These are phyloP conservation scores for Didymella pinodella DNA, from an alignment of 2,329 filamentous ascomycete species.

Conservation along the genomic window DNA sequence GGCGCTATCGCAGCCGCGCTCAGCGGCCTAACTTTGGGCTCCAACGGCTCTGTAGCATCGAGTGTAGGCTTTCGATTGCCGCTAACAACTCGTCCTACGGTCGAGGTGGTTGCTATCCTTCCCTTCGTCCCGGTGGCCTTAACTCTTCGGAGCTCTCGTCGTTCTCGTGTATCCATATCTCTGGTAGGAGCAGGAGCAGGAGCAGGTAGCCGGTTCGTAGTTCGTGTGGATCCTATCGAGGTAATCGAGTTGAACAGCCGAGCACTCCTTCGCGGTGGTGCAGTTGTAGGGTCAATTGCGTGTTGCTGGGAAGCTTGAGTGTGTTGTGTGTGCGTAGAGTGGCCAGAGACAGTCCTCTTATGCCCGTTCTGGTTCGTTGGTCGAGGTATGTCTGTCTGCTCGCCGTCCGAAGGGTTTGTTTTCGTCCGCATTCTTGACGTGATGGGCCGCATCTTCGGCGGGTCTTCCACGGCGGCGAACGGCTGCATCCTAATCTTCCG, in stretches of 20 bases:
- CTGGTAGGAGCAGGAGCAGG: conserved; percentile 57
- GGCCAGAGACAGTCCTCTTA: conserved; percentile 92
- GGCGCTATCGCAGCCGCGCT: conserved; percentile 44
- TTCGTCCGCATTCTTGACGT: conserved; percentile 51
- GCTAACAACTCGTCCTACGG: conserved; percentile 85
- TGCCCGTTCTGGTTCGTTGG: conserved; percentile 64
- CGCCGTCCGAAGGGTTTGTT: conserved; percentile 50
- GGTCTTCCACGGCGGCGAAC: conserved; percentile 46
- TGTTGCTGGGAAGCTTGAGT: conserved; percentile 34
- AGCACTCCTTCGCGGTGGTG: conserved; percentile 55
- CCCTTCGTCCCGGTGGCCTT: conserved; percentile 76
- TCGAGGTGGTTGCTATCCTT: conserved; percentile 69
- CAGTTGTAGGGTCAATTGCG: conserved; percentile 52
- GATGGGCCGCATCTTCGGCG: conserved; percentile 51
- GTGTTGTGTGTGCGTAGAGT: conserved; percentile 58
- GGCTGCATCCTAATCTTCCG: conserved; percentile 51
- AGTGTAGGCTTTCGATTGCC: conserved; percentile 81
- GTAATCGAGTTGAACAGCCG: conserved; percentile 61
- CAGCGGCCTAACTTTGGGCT: conserved; percentile 59
- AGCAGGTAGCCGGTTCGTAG: conserved; percentile 69
- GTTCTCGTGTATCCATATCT: conserved; percentile 64
- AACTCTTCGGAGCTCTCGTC: conserved; percentile 82
- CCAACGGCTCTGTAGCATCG: conserved; percentile 74
- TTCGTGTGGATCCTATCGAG: conserved; percentile 66
- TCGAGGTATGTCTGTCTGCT: conserved; percentile 49